Base-by-base conservation (phyloP, 2,329 filamentous ascomycete genomes). In the Ustulina deusta region DNA sequence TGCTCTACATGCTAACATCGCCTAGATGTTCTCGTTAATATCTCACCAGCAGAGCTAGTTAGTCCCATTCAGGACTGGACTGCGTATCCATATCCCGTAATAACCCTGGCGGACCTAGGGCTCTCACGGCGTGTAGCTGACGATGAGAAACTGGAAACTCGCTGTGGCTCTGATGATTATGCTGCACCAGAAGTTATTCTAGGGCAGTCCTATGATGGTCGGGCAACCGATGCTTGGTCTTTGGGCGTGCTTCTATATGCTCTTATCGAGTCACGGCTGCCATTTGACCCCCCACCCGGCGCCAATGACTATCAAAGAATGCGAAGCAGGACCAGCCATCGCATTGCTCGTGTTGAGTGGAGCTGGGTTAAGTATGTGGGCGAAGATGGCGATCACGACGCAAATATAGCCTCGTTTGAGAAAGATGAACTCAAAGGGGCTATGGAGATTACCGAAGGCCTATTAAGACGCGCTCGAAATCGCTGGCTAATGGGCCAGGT, bases 271-370 rank as follows among this genome's bases (percentile, higher is more conserved):
- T 91, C 92, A n/a, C 87, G 95, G 32, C 82, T 99, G 20, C 96
- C 96, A 0, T 99, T 99, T 74, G 96, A 99, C 77, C 93, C 94
- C 0, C 88, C 92, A 5, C 94, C 95, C 0, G 91, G 91, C 17
- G 91, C 93, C 74, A 91, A 89, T 55, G 93, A 94, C 74, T 89
- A 89, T 29, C 87, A 91, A 71, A 89, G 91, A 73, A 91, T 93
- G 86, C 85, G 91, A 74, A 94, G 92, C 73, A 86, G 93, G 63
- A 95, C 93, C 0, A 95, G 92, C 60, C 96, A 99, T 78, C 90
- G 94, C n/a, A 98, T 99, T 69, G 96, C 96, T 1, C 87, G 96
- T 40, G 93, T 94, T 58, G 96, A 99, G 77, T 99, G 96, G 96
- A 89, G 91, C 55, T 99, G 96, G 96, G 90, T 93, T 69, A 89